Evolutionary conservation across 2,329 filamentous ascomycete genomes (phyloP).

Genomic region (Cercospora citrullina): DNA sequence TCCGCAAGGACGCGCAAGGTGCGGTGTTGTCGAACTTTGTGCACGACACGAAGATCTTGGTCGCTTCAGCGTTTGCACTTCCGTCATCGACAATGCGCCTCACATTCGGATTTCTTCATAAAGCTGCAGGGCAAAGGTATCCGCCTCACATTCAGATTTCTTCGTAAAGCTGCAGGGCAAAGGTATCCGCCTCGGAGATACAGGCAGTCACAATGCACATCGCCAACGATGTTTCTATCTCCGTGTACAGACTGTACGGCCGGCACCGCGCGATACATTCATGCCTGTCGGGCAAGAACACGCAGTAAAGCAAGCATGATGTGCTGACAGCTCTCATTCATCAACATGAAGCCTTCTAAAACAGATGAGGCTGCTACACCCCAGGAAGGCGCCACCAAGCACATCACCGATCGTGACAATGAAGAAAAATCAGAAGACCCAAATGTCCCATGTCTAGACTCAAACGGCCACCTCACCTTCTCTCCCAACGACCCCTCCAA

Average conservation of each 20-base stretch:
- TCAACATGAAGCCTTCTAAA: background rate
- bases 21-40: background rate
- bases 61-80: background rate
- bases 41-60: background rate
- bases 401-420: background rate
- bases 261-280: background rate
- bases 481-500: constrained; percentile 51
- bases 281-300: background rate
- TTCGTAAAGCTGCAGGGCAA: background rate
- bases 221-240: background rate
- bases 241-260: background rate
- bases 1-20: background rate
- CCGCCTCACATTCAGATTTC: too few species aligned
- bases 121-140: too few species aligned
- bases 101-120: background rate
- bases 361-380: background rate
- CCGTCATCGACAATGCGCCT: background rate
- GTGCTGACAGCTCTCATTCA: background rate
- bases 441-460: background rate
- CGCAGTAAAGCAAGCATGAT: background rate
- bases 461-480: constrained; percentile 45
- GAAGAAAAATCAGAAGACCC: background rate
- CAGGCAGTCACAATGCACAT: background rate
- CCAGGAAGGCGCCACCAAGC: background rate
- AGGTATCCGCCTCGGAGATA: background rate